Conservation (phyloP, 2,329 filamentous ascomycete genomes). For the Aspergillus texensis region DNA sequence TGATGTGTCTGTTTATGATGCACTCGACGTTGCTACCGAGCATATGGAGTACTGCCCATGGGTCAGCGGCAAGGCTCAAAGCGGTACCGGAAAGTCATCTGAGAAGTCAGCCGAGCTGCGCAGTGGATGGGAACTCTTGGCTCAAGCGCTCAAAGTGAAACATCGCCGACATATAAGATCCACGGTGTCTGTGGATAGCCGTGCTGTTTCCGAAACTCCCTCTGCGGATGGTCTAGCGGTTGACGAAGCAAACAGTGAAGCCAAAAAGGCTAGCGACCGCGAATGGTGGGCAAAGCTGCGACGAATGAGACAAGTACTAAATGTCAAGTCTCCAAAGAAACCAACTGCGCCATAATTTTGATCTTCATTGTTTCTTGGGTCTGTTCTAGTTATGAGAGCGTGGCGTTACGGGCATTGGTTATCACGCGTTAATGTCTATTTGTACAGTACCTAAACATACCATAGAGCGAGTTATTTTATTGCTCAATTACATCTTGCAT, state of each 20-base stretch:
- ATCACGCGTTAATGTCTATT: conserved; percentile 4
- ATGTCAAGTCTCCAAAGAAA: conserved; percentile 61
- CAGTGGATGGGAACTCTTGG: conserved; percentile 51
- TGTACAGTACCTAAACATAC: conserved; percentile 4
- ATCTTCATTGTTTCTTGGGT: not conserved
- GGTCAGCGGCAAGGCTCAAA: conserved; percentile 68
- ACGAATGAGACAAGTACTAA: conserved; percentile 71
- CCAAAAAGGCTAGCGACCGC: conserved; percentile 65
- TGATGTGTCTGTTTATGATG: conserved; percentile 39
- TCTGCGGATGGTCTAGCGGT: conserved; percentile 23
- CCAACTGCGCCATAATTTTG: conserved; percentile 19
- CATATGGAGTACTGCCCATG: conserved; percentile 86
- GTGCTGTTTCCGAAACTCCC: conserved; percentile 31
- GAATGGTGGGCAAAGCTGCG: conserved; percentile 73
- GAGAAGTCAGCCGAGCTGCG: conserved; percentile 37
- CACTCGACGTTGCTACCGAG: conserved; percentile 69
- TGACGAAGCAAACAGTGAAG: conserved; percentile 44
- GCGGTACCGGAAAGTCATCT: conserved; percentile 39
- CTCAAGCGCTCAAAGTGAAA: conserved; percentile 46
- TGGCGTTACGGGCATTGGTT: conserved; percentile 18
- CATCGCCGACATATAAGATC: conserved; percentile 36
- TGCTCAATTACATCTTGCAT: not conserved
- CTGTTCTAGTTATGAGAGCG: conserved; percentile 13
- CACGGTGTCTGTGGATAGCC: conserved; percentile 28
- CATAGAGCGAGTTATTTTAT: not conserved